phyloP scores from a whole-genome alignment of 129 eudicot genomes.

The Flaveria robusta region DNA sequence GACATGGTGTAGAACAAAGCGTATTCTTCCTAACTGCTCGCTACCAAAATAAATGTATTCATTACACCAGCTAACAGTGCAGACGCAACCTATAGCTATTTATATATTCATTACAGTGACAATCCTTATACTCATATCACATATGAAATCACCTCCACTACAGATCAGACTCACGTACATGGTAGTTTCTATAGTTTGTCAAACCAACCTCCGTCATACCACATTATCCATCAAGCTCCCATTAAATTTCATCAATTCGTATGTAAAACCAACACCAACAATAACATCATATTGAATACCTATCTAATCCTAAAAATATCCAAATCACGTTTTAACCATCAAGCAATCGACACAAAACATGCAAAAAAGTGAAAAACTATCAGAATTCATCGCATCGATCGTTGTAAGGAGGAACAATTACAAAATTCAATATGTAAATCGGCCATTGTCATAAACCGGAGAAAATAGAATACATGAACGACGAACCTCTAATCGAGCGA shows the following conservation, averaged over 20 bases:
- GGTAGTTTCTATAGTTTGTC: not conserved
- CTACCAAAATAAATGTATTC: not conserved
- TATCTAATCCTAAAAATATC: too few relatives aligned
- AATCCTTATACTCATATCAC: not conserved
- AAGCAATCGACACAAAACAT: too few relatives aligned
- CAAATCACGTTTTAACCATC: too few relatives aligned
- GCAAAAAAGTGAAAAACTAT: not conserved
- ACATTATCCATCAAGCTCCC: conserved; percentile 10
- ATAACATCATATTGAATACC: not conserved
- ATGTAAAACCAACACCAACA: conserved; percentile 9
- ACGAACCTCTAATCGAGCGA: conserved; percentile 81
- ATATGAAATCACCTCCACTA: not conserved
- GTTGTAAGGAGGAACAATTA: not conserved
- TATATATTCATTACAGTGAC: not conserved
- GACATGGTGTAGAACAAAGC: conserved; percentile 3
- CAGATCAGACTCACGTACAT: not conserved
- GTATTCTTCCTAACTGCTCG: not conserved
- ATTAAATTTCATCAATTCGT: conserved; percentile 6
- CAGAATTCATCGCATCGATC: not conserved
- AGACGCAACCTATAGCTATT: not conserved
- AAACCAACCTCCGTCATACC: conserved; percentile 17
- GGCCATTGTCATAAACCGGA: not conserved
- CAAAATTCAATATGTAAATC: not conserved
- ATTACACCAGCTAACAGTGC: too few relatives aligned
- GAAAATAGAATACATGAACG: not conserved